Conservation (phyloP, 1,284 basidiomycete genomes). For the Anthracocystis setariae region DNA sequence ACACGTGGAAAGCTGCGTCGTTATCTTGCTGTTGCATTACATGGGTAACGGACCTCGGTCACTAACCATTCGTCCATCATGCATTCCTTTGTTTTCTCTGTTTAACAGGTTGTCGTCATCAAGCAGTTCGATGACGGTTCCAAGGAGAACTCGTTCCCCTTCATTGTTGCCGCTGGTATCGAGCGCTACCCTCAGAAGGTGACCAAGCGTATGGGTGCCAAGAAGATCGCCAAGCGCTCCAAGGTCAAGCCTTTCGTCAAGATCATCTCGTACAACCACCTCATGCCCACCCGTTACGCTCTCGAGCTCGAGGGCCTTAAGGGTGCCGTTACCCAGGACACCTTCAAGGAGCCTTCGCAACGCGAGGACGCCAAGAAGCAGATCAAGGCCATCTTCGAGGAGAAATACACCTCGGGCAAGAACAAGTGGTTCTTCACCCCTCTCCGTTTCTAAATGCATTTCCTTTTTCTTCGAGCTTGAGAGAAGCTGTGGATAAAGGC, state of each 20-base stretch:
- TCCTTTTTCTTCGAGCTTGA: background rate
- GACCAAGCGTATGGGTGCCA: slow-evolving; percentile 66
- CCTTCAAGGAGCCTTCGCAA: slow-evolving; percentile 67
- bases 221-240: slow-evolving; percentile 67
- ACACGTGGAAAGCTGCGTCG: background rate
- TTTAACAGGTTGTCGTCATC: slow-evolving; percentile 66
- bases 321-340: slow-evolving; percentile 64
- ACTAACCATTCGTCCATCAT: slow-evolving; percentile 8
- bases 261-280: slow-evolving; percentile 68
- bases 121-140: slow-evolving; percentile 68
- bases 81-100: background rate
- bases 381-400: slow-evolving; percentile 69
- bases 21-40: background rate
- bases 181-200: slow-evolving; percentile 68
- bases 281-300: slow-evolving; percentile 68
- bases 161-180: slow-evolving; percentile 66
- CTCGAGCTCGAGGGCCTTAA: slow-evolving; percentile 68
- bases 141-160: slow-evolving; percentile 67
- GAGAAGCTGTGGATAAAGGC: no score
- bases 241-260: slow-evolving; percentile 68
- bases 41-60: background rate
- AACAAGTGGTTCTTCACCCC: slow-evolving; percentile 68
- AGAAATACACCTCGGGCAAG: slow-evolving; percentile 67
- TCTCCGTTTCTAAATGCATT: slow-evolving; percentile 62
- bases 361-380: slow-evolving; percentile 68